These are phyloP conservation scores for Termitomyces sp. DNA, from an alignment of 768 basidiomycete species.

Conservation along the genomic window DNA sequence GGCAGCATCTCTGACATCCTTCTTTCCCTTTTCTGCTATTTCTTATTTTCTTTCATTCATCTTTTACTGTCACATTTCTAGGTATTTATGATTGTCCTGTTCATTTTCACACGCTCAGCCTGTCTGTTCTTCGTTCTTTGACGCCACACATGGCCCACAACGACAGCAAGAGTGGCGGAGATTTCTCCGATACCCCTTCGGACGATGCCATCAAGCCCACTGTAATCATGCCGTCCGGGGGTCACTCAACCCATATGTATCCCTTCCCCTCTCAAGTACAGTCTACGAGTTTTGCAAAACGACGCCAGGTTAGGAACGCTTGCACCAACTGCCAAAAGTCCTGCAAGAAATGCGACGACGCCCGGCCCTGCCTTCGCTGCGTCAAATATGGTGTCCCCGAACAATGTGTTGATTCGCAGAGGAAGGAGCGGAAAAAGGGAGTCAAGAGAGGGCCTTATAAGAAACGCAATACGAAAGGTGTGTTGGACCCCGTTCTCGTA, in stretches of 20 bases:
- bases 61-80: no score
- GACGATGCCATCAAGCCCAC: constrained; percentile 26
- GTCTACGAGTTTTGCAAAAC: constrained; percentile 59
- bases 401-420: constrained; percentile 84
- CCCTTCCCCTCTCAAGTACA: constrained; percentile 52
- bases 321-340: constrained; percentile 90
- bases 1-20: no score
- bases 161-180: constrained; percentile 27
- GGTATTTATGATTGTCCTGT: background rate
- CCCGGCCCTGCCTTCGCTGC: constrained; percentile 88
- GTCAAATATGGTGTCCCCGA: constrained; percentile 86
- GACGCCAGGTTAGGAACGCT: constrained; percentile 86
- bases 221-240: constrained; percentile 41
- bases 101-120: constrained; percentile 14
- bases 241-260: constrained; percentile 66
- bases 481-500: constrained; percentile 25
- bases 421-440: constrained; percentile 90
- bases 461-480: constrained; percentile 92
- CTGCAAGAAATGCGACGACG: constrained; percentile 90
- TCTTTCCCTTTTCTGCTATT: no score
- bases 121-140: constrained; percentile 14
- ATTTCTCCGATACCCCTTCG: constrained; percentile 28
- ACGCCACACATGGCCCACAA: constrained; percentile 24
- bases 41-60: no score
- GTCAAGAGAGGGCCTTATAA: constrained; percentile 88